Evolutionary conservation across 2,329 filamentous ascomycete species (phyloP), one percentile per base, ranked within the genome.

Genomic region (Zarea fungicola): DNA sequence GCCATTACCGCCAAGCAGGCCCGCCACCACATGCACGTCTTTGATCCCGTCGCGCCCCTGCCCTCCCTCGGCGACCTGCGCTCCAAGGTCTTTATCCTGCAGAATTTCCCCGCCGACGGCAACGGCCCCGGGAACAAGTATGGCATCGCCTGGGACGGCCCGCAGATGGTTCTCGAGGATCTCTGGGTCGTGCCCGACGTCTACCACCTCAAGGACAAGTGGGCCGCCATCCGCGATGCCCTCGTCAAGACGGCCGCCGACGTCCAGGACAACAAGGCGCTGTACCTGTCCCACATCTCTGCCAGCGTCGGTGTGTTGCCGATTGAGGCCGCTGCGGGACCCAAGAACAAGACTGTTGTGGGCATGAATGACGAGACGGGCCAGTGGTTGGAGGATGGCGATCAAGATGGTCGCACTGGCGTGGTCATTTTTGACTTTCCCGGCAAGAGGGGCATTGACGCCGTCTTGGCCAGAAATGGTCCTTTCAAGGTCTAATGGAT

Each of bases 291-390:
- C 16, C 74, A 77, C 56, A 54, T 74, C 19, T 75, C 71, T 14
- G 74, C 74, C 13, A 71, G 68, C 18, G 66, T 75, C 3, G 73
- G 72, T 31, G 72, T 77, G 9, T 53, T 72, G 51, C 74, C 74
- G 31, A 73, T 77, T 43, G 71, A 74, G 55, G 74, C 72, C 2
- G 74, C 74, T 10, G 73, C 74, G 0, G 74, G 74, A 0, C 66
- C 71, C n/a, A 55, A 57, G 45, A 70, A 74, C 54, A 59, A 62
- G 35, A 64, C 63, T 14, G 62, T 74, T 4, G 55, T 57, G n/a
- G 74, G 74, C 23, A 74, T 76, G 64, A 77, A 77, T 49, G 73
- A 76, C 54, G 66, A 68, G 61, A 74, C 72, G 28, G 72, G 72
- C 26, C 59, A 61, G 53, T 76, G 70, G 68, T 60, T 75, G 31